Evolutionary conservation across 148 eudicot genomes (phyloP).

Genomic region (Dianthus caryophyllus): DNA sequence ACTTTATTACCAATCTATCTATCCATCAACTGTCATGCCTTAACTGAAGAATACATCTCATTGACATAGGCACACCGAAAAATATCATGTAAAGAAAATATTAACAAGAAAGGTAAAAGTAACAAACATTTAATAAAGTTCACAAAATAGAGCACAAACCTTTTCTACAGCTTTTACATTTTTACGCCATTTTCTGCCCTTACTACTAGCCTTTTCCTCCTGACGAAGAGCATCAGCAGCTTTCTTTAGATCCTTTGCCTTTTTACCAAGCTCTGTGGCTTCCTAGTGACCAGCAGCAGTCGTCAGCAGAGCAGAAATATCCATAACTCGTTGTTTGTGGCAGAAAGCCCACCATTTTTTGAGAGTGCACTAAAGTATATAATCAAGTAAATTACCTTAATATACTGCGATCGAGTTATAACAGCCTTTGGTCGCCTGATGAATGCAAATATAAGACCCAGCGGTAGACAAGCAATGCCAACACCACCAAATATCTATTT

Average conservation of each 20-base stretch:
- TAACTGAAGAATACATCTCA: background rate
- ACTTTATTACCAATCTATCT: no score
- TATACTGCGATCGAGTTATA: slow-evolving; percentile 96
- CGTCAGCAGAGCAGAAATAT: slow-evolving; percentile 17
- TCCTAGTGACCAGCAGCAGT: slow-evolving; percentile 42
- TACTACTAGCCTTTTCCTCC: slow-evolving; percentile 83
- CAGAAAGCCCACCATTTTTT: slow-evolving; percentile 4
- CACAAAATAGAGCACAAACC: slow-evolving; percentile 32
- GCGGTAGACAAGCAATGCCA: slow-evolving; percentile 93
- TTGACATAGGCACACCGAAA: background rate
- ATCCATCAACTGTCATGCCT: no score
- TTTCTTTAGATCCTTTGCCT: slow-evolving; percentile 88
- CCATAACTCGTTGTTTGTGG: background rate
- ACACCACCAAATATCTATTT: slow-evolving; percentile 93
- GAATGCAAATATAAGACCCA: slow-evolving; percentile 90
- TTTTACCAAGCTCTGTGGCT: slow-evolving; percentile 97
- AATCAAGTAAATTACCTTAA: slow-evolving; percentile 54
- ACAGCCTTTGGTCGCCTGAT: slow-evolving; percentile 94
- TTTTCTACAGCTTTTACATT: slow-evolving; percentile 94
- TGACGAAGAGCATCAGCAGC: slow-evolving; percentile 93
- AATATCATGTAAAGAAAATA: background rate
- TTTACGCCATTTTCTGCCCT: slow-evolving; percentile 96
- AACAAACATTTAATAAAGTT: slow-evolving; percentile 2
- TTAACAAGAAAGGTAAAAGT: background rate
- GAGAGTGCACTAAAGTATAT: background rate